Conservation (phyloP, 768 basidiomycete genomes). For the Mycena floridula region DNA sequence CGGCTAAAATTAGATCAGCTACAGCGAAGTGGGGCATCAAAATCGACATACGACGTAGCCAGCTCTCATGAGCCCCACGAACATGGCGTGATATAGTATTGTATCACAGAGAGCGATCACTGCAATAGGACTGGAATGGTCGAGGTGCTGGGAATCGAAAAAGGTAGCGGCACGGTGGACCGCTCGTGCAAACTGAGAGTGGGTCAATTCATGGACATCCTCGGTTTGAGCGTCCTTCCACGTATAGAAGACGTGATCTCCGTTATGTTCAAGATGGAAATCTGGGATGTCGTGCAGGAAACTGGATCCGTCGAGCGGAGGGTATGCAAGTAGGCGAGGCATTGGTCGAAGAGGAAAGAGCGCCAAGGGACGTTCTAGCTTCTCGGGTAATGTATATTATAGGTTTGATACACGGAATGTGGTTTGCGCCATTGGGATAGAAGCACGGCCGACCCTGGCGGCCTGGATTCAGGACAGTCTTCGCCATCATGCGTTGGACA, state of each 20-base stretch:
- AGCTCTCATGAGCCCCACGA: constrained; percentile 13
- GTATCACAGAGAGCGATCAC: constrained; percentile 18
- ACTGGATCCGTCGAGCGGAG: constrained; percentile 17
- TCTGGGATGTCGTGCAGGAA: constrained; percentile 15
- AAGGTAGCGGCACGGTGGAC: constrained; percentile 18
- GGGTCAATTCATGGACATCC: constrained; percentile 9
- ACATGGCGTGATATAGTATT: constrained; percentile 14
- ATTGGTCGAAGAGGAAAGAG: too few species aligned
- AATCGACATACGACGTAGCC: constrained; percentile 16
- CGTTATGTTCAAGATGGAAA: constrained; percentile 16
- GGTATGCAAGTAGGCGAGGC: neutral
- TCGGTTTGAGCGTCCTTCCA: constrained; percentile 10
- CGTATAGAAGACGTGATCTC: constrained; percentile 7
- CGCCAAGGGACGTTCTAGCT: too few species aligned
- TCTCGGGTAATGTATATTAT: too few species aligned
- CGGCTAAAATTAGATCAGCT: too few species aligned
- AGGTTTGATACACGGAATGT: too few species aligned
- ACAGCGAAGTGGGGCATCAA: too few species aligned
- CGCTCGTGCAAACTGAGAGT: constrained; percentile 21
- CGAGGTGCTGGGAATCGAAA: constrained; percentile 1
- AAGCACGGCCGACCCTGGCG: too few species aligned
- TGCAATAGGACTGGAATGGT: constrained; percentile 14
- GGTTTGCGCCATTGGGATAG: too few species aligned
- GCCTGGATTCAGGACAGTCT: too few species aligned
- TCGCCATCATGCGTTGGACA: too few species aligned